Evolutionary conservation across 192 early-diverging fungal species (phyloP).

Genomic region (Funneliformis geosporum): DNA sequence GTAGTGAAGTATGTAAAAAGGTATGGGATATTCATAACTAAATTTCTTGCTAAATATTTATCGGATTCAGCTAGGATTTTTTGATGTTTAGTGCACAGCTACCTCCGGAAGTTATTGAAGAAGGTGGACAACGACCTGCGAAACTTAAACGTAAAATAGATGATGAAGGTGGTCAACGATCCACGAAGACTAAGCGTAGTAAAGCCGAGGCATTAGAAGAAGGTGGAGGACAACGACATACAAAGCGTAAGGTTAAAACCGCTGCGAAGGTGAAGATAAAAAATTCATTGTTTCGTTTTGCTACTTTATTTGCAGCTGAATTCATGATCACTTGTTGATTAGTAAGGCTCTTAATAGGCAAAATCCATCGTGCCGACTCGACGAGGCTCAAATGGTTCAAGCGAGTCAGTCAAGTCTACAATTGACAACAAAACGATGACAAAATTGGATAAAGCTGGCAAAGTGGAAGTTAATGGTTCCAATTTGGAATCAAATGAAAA

Average conservation of each 20-base stretch:
- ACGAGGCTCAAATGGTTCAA: neutral
- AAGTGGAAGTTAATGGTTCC: neutral
- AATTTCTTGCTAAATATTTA: neutral
- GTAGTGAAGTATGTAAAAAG: constrained; percentile 59
- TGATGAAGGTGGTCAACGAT: neutral
- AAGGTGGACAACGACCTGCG: neutral
- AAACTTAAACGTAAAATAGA: neutral
- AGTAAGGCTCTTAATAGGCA: neutral
- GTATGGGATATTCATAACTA: constrained; percentile 34
- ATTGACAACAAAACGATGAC: too few species aligned
- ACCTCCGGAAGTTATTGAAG: neutral
- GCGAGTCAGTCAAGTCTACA: neutral
- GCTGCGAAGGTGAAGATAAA: neutral
- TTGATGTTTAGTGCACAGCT: neutral
- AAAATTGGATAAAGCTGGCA: neutral
- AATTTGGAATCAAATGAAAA: neutral
- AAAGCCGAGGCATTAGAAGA: neutral
- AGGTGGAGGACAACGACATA: neutral
- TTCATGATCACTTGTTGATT: neutral
- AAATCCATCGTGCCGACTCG: neutral
- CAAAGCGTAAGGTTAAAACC: neutral
- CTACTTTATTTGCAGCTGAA: neutral
- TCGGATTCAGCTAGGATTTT: neutral
- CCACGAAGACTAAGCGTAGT: neutral
- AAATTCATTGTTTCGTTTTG: neutral